Conservation (phyloP, 192 early-diverging fungal genomes). For the Coemansia sp. region DNA sequence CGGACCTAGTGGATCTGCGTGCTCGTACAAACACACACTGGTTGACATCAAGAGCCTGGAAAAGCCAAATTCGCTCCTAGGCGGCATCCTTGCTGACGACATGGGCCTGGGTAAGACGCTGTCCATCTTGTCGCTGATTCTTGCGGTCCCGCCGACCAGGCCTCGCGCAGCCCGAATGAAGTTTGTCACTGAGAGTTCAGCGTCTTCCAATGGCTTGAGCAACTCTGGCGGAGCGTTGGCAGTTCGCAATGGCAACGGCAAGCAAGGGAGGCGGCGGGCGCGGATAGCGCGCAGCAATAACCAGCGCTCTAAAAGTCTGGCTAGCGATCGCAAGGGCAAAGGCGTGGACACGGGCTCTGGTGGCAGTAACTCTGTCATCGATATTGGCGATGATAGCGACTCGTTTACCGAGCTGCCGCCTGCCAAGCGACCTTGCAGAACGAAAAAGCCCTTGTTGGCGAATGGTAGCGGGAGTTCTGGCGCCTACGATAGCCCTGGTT, state of each 20-base stretch:
- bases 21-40: constrained; percentile 30
- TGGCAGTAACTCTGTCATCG: not conserved
- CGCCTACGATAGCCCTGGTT: not conserved
- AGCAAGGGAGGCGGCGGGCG: not conserved
- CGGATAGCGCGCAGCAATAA: constrained; percentile 10
- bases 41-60: constrained; percentile 30
- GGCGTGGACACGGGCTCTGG: not conserved
- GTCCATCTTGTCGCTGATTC: constrained; percentile 33
- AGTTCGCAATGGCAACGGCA: not conserved
- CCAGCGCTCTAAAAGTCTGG: not conserved
- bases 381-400: constrained; percentile 28
- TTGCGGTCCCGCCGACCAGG: constrained; percentile 12
- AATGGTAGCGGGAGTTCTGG: not conserved
- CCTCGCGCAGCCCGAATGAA: constrained; percentile 32
- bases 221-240: not conserved
- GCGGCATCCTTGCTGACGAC: constrained; percentile 50
- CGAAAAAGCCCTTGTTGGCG: not conserved
- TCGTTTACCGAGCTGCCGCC: constrained; percentile 22
- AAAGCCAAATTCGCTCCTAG: constrained; percentile 28
- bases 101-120: constrained; percentile 55
- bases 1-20: not conserved
- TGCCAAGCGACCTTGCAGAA: not conserved
- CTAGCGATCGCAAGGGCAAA: constrained; percentile 3
- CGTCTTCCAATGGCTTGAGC: not conserved
- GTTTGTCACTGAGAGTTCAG: constrained; percentile 13